Evolutionary conservation across 2,329 filamentous ascomycete genomes (phyloP).

Genomic region (Volutella citrinella): DNA sequence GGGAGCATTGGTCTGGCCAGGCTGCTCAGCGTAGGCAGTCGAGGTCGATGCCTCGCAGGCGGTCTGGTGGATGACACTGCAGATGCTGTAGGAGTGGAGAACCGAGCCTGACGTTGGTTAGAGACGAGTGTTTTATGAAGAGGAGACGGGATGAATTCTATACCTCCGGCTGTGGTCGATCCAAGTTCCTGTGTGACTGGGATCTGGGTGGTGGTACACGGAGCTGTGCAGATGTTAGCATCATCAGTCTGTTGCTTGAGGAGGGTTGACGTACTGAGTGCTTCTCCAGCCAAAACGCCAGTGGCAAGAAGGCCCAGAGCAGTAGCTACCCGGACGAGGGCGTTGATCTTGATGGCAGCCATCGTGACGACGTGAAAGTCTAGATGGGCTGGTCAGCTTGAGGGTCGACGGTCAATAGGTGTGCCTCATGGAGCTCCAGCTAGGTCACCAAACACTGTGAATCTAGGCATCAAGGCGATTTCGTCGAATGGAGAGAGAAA

Average conservation of each 20-base stretch:
- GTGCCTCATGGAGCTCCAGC: no score
- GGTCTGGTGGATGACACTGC: slow-evolving; percentile 33
- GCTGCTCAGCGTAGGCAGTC: slow-evolving; percentile 18
- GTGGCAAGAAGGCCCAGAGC: slow-evolving; percentile 19
- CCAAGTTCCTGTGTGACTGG: slow-evolving; percentile 30
- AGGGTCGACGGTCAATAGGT: no score
- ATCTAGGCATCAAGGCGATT: no score
- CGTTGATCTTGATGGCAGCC: slow-evolving; percentile 27
- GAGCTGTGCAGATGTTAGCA: slow-evolving; percentile 23
- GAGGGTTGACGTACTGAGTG: slow-evolving; percentile 17
- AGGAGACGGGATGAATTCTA: neutral
- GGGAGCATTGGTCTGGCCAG: slow-evolving; percentile 9
- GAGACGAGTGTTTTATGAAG: neutral
- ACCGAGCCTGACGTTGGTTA: slow-evolving; percentile 22
- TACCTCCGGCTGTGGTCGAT: slow-evolving; percentile 31
- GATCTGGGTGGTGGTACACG: slow-evolving; percentile 25
- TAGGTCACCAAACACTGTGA: no score
- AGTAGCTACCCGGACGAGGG: slow-evolving; percentile 20
- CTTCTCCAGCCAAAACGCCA: slow-evolving; percentile 13
- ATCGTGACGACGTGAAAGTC: slow-evolving; percentile 20
- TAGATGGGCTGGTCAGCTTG: slow-evolving; percentile 2
- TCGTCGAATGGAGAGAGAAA: no score
- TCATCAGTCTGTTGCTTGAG: no score
- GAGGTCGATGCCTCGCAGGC: slow-evolving; percentile 30
- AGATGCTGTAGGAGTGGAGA: slow-evolving; percentile 35